Conservation (phyloP, 352 stramenopile genomes). For the Pythium myriotylum region DNA sequence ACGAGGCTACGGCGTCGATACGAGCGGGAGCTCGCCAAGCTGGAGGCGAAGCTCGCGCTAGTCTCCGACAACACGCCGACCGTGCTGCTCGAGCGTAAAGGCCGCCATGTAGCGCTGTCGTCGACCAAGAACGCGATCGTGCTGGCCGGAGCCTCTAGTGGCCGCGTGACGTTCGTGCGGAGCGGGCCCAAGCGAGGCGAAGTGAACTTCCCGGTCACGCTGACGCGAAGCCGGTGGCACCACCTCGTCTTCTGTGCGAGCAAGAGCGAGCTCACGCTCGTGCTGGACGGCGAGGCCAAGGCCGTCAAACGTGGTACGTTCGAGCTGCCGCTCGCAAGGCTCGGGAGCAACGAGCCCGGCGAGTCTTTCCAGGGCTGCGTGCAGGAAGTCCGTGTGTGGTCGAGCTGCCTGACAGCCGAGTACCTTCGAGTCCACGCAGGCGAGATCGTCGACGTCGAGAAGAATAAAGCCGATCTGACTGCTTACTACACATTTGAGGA, state of each 20-base stretch:
- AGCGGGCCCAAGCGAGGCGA: conserved; percentile 33
- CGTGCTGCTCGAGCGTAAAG: conserved; percentile 50
- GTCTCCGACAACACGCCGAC: conserved; percentile 53
- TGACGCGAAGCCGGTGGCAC: conserved; percentile 58
- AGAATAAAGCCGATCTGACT: conserved; percentile 23
- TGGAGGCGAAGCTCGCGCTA: conserved; percentile 56
- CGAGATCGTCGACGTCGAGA: conserved; percentile 42
- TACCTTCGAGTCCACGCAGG: conserved; percentile 39
- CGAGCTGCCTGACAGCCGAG: conserved; percentile 36
- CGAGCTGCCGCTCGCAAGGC: conserved; percentile 48
- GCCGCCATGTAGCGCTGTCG: conserved; percentile 65
- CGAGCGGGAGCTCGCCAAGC: conserved; percentile 61
- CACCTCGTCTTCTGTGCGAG: conserved; percentile 61
- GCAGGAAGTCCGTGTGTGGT: conserved; percentile 76
- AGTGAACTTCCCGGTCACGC: conserved; percentile 46
- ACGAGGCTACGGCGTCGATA: conserved; percentile 44
- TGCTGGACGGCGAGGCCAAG: conserved; percentile 50
- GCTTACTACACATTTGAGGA: conserved; percentile 85
- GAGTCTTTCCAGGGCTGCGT: conserved; percentile 67
- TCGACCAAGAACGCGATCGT: conserved; percentile 56
- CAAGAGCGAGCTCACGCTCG: conserved; percentile 48
- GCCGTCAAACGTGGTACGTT: conserved; percentile 51
- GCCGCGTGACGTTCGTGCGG: conserved; percentile 47
- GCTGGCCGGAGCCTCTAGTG: conserved; percentile 34
- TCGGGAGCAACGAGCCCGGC: conserved; percentile 42